Conservation (phyloP, 768 basidiomycete genomes). For the Boletus coccyginus region DNA sequence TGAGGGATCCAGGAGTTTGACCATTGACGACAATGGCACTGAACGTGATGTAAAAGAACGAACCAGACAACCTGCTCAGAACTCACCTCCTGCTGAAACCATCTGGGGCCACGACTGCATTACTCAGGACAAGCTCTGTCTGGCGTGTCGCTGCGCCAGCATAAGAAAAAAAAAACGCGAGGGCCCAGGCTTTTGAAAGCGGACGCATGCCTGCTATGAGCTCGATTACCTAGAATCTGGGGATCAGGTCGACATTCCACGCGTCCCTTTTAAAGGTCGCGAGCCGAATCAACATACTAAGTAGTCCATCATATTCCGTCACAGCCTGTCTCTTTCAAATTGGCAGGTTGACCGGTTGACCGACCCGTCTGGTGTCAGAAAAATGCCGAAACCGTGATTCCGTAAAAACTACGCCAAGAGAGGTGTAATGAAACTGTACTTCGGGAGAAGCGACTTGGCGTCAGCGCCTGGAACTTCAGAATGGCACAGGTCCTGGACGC, state of each 20-base stretch:
- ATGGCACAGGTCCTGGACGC: no score
- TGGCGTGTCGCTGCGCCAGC: constrained; percentile 10
- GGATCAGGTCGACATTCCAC: background rate
- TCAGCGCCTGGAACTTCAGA: background rate
- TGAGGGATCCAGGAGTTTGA: constrained; percentile 37
- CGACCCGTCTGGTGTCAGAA: background rate
- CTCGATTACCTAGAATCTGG: background rate
- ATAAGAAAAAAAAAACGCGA: constrained; percentile 9
- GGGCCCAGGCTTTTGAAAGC: constrained; percentile 6
- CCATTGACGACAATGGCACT: constrained; percentile 43
- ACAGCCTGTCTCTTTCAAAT: background rate
- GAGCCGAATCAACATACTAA: no score
- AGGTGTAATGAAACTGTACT: no score
- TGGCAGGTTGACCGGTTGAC: no score
- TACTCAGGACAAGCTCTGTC: constrained; percentile 34
- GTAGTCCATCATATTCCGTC: no score
- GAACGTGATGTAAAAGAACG: constrained; percentile 3
- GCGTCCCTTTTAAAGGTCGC: background rate
- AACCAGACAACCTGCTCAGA: background rate
- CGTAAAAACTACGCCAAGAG: background rate
- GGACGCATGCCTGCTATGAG: constrained; percentile 7
- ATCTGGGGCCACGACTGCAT: constrained; percentile 42
- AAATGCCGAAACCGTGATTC: background rate
- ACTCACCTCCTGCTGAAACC: constrained; percentile 36
- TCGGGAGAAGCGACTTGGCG: background rate